Evolutionary conservation across 2,329 filamentous ascomycete species (phyloP).

Genomic region (Aspergillus jensenii): DNA sequence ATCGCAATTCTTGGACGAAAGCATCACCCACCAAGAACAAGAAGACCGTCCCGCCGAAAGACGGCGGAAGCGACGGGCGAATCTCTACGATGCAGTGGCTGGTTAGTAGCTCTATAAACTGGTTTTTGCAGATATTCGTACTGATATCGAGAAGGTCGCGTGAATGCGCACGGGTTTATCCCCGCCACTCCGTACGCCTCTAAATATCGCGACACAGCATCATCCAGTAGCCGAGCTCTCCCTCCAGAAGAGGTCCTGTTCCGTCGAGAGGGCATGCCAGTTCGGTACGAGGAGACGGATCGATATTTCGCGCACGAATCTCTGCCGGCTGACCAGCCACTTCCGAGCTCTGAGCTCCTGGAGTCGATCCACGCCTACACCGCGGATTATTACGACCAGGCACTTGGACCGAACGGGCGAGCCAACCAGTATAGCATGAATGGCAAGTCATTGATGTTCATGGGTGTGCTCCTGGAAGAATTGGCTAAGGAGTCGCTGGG

Average conservation of each 20-base stretch:
- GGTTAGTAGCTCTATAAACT: conserved; percentile 34
- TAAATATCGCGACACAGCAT: conserved; percentile 33
- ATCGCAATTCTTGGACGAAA: conserved; percentile 22
- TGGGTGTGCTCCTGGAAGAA: conserved; percentile 63
- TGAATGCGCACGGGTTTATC: conserved; percentile 42
- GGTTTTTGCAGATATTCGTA: background rate
- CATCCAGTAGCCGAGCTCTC: conserved; percentile 39
- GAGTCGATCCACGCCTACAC: conserved; percentile 58
- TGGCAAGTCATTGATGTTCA: conserved; percentile 61
- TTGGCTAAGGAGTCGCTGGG: conserved; percentile 52
- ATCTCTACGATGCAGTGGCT: conserved; percentile 60
- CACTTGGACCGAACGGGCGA: conserved; percentile 31
- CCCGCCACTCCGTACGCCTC: conserved; percentile 23
- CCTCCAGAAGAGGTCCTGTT: conserved; percentile 61
- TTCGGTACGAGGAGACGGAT: conserved; percentile 54
- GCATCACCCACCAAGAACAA: conserved; percentile 10
- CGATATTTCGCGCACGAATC: conserved; percentile 55
- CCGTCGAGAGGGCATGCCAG: conserved; percentile 50
- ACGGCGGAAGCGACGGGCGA: conserved; percentile 40
- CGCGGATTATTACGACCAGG: conserved; percentile 54
- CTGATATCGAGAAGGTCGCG: conserved; percentile 40
- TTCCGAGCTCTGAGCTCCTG: conserved; percentile 59
- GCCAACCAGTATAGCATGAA: conserved; percentile 56
- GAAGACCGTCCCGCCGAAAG: conserved; percentile 8
- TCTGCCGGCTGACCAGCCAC: conserved; percentile 37